Evolutionary conservation across 768 basidiomycete genomes (phyloP).

Genomic region (Boletus rubroflammeus): DNA sequence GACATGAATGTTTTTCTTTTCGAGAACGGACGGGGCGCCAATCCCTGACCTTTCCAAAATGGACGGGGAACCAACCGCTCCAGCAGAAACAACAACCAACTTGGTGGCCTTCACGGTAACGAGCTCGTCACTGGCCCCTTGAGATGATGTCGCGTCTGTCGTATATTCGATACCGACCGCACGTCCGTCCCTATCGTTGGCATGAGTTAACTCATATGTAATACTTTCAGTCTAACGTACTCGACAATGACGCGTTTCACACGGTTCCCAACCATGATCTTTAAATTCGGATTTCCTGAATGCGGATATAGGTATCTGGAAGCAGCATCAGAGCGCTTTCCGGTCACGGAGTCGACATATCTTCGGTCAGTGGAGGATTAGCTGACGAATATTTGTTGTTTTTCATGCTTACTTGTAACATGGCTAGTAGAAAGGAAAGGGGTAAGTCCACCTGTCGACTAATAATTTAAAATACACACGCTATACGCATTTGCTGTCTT

Average conservation of each 20-base stretch:
- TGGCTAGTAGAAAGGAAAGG: constrained; percentile 3
- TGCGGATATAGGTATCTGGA: constrained; percentile 38
- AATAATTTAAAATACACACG: constrained; percentile 15
- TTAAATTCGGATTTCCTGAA: constrained; percentile 28
- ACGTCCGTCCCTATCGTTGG: constrained; percentile 26
- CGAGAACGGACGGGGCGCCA: constrained; percentile 48
- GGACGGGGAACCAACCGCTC: constrained; percentile 53
- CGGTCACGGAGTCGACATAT: constrained; percentile 47
- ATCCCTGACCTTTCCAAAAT: constrained; percentile 68
- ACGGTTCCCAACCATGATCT: constrained; percentile 26
- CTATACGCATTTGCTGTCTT: constrained; percentile 24
- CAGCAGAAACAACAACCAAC: constrained; percentile 49
- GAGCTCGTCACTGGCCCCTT: constrained; percentile 4
- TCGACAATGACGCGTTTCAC: constrained; percentile 10
- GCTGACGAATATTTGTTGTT: rapidly evolving
- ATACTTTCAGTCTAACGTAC: background rate
- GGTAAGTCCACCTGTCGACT: background rate
- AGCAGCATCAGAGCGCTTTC: constrained; percentile 30
- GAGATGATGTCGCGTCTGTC: constrained; percentile 24
- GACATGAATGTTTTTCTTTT: constrained; percentile 42
- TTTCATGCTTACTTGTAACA: constrained; percentile 14
- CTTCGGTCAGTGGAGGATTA: constrained; percentile 29
- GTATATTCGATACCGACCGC: constrained; percentile 39
- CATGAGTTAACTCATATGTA: background rate
- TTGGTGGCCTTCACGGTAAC: constrained; percentile 27